Evolutionary conservation across 371 early-diverging fungal genomes (phyloP).

Genomic region (Rhizopus sp.): DNA sequence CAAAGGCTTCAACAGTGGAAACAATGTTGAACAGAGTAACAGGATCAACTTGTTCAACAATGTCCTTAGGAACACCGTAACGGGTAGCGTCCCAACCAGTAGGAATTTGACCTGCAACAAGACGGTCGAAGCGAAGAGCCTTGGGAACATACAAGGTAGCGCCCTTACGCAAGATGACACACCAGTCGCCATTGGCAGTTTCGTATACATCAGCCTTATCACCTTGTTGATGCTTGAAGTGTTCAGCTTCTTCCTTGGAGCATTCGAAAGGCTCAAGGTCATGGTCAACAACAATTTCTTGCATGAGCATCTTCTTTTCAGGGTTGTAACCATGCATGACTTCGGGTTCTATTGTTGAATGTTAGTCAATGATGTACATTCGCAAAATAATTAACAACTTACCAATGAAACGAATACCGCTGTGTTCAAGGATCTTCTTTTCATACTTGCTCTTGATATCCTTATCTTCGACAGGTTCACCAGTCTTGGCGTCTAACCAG

Average conservation of each 20-base stretch:
- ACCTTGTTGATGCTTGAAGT: constrained; percentile 87
- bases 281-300: constrained; percentile 91
- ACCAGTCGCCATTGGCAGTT: constrained; percentile 68
- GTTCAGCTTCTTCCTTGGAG: constrained; percentile 90
- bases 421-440: constrained; percentile 88
- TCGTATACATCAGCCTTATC: constrained; percentile 85
- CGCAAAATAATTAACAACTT: constrained; percentile 13
- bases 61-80: constrained; percentile 95
- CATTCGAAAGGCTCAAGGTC: constrained; percentile 92
- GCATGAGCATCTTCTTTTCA: constrained; percentile 83
- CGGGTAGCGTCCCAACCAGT: constrained; percentile 94
- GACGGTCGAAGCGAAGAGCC: constrained; percentile 91
- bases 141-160: constrained; percentile 91
- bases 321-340: constrained; percentile 94
- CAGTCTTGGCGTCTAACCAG: constrained; percentile 91
- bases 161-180: constrained; percentile 85
- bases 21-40: constrained; percentile 89
- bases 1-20: constrained; percentile 92
- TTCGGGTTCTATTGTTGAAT: constrained; percentile 64
- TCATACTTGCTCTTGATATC: constrained; percentile 95
- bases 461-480: constrained; percentile 88
- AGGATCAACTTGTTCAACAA: constrained; percentile 88
- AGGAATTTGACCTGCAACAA: constrained; percentile 95
- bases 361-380: not conserved
- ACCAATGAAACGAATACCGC: constrained; percentile 93